Percentiles rank a stretch among this genome's conserved stretches.
Evolutionary conservation across 495 filamentous ascomycete genomes (phyloP).

Genomic region (Talaromyces thailandensis): DNA sequence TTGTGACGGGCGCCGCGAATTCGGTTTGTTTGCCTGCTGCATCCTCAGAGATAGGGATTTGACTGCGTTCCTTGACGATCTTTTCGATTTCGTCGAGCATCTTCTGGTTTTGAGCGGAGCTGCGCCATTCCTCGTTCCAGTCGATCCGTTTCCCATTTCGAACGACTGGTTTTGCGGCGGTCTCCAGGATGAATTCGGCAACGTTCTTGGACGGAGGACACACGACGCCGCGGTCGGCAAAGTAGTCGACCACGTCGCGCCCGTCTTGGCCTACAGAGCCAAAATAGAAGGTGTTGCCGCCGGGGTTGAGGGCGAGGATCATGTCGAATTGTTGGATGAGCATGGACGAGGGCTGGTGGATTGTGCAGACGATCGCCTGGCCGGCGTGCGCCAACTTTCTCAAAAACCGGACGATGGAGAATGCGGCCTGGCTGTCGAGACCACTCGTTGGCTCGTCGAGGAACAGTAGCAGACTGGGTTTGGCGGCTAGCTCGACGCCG

Average conservation of each 20-base stretch:
- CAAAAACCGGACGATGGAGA: constrained; percentile 74
- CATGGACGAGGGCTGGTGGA: constrained; percentile 67
- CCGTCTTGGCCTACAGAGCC: constrained; percentile 61
- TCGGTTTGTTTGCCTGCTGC: constrained; percentile 33
- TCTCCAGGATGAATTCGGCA: constrained; percentile 81
- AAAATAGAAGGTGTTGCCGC: constrained; percentile 68
- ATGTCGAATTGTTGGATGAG: constrained; percentile 71
- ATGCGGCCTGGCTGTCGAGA: constrained; percentile 77
- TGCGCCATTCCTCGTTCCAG: constrained; percentile 67
- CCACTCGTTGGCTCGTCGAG: constrained; percentile 77
- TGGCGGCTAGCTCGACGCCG: constrained; percentile 84
- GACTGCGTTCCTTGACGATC: constrained; percentile 47
- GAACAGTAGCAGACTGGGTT: constrained; percentile 73
- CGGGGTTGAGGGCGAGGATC: constrained; percentile 60
- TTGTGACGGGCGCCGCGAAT: constrained; percentile 53
- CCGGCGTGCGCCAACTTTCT: constrained; percentile 72
- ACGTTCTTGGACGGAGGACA: constrained; percentile 62
- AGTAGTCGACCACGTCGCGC: constrained; percentile 54
- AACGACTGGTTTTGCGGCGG: constrained; percentile 51
- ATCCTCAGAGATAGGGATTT: constrained; percentile 28
- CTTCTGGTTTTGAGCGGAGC: constrained; percentile 43
- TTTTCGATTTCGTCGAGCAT: constrained; percentile 51
- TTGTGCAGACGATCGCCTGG: constrained; percentile 72
- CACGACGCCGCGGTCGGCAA: constrained; percentile 49
- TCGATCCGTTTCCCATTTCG: constrained; percentile 45